Base-by-base conservation (phyloP, 2,329 filamentous ascomycete genomes). In the Xylariaceae sp. region DNA sequence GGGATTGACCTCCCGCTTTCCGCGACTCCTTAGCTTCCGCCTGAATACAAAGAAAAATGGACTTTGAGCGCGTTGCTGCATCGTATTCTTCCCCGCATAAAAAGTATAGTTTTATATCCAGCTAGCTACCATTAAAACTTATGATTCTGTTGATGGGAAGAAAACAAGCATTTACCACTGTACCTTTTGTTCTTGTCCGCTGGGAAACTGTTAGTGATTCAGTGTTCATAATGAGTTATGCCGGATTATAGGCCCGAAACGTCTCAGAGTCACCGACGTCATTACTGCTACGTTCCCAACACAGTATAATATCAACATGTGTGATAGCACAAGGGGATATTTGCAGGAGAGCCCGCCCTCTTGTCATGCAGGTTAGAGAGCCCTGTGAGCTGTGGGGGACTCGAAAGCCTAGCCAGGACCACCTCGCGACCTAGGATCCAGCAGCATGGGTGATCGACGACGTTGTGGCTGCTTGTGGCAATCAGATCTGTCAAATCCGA, bases 171-270 rank as follows among this genome's bases (percentile, higher is more conserved):
- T n/a, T n/a, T n/a, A n/a, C n/a, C n/a, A n/a, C n/a, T n/a, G n/a
- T n/a, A n/a, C n/a, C n/a, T n/a, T n/a, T n/a, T n/a, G n/a, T n/a
- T n/a, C n/a, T n/a, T n/a, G n/a, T n/a, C n/a, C n/a, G n/a, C n/a
- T n/a, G n/a, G n/a, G n/a, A n/a, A n/a, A n/a, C n/a, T n/a, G n/a
- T 34, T 19, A 11, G 33, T 21, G 21, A 11, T 29, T 14, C 7
- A 33, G 33, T 5, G 34, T 42, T 44, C 37, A 37, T 33, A n/a
- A n/a, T n/a, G n/a, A 46, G 40, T 45, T 40, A 42, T 42, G 48
- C 44, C 43, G 41, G 22, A 27, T 34, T 36, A 44, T 47, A 29
- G 37, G 37, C 17, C 48, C 50, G 50, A 53, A 48, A 51, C 50
- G 50, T 40, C 21, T 14, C 20, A 40, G 37, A 40, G 21, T 32